Base-by-base conservation (phyloP, 768 basidiomycete species). In the Boletus huronensis region DNA sequence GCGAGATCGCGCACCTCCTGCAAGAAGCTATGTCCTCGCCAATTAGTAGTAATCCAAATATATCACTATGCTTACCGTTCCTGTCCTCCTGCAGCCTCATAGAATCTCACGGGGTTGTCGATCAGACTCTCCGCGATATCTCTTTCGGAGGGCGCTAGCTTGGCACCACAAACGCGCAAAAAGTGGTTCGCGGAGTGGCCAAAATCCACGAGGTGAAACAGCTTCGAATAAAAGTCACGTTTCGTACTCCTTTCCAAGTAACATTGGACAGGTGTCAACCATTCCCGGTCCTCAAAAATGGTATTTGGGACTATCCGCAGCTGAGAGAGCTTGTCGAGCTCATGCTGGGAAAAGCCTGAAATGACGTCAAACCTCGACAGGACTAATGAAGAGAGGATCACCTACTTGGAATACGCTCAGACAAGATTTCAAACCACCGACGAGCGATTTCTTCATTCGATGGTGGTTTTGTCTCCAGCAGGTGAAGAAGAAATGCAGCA, bases 121-220 rank as follows among this genome's bases (percentile, higher is more conserved):
- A 93, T 66, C 32, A 93, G 69, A 49, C 83, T 84, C 48, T 78
- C 77, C 0, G 83, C 85, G 39, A 92, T 76, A 66, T 93, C 91
- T 53, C 90, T 85, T 5, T 90, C 81, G 43, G 82, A 90, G 3
- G 94, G 94, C 61, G 90, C 88, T 28, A 82, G 82, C 62, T 83
- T 87, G 17, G 93, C 89, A 3, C 93, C 93, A 61, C 91, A 90
- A 7, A 88, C 85, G 48, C 78, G 79, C 32, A 98, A 75, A 70
- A 98, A 97, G 5, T 79, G 75, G 62, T 92, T 93, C 29, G 87
- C 93, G 10, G 76, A 72, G 1, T 75, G 62, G 0, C 93, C 94
- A 68, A 95, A 96, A 66, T 94, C 84, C 47, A 98, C 83, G 61
- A 93, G 96, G 25, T 82, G 78, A 66, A 97, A 95, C 1, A 95